Conservation (phyloP, 805 yeast genomes). For the Yamadazyma kitorensis region DNA sequence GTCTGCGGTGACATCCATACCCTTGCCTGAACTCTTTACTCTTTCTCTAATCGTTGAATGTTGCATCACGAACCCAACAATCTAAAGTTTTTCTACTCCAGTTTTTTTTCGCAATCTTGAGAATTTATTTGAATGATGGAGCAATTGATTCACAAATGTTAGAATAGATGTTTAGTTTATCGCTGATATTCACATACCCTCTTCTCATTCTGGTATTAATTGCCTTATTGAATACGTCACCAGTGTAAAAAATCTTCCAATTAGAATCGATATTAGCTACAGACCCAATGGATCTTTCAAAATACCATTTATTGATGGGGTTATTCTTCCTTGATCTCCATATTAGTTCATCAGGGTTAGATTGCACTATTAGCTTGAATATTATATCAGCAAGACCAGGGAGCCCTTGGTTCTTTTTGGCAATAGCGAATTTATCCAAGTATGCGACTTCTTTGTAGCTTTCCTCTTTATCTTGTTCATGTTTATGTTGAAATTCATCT, state of each 20-base stretch:
- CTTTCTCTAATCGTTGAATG: no score
- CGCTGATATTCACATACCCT: conserved; percentile 15
- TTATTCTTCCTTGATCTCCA: conserved; percentile 89
- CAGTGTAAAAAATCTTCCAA: conserved; percentile 43
- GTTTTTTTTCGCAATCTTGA: background rate
- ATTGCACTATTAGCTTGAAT: conserved; percentile 71
- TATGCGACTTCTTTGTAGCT: conserved; percentile 75
- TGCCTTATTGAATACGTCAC: conserved; percentile 36
- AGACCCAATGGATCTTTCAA: conserved; percentile 82
- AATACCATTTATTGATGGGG: conserved; percentile 97
- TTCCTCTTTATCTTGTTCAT: no score
- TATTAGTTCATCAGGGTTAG: conserved; percentile 68
- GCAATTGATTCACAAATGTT: conserved; percentile 54
- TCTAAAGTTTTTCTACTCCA: no score
- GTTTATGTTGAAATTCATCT: no score
- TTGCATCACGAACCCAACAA: no score
- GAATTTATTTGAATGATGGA: conserved; percentile 45
- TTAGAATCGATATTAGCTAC: conserved; percentile 33
- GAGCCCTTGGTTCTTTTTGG: conserved; percentile 79
- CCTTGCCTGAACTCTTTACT: no score
- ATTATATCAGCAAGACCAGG: conserved; percentile 92
- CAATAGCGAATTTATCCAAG: conserved; percentile 91
- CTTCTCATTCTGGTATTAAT: conserved; percentile 20
- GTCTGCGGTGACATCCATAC: no score
- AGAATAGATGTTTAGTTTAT: conserved; percentile 45